Percentiles rank a stretch among this genome's conserved stretches.
These are phyloP conservation scores for Eucommia ulmoides DNA, from an alignment of 257 asterid genomes.

Conservation along the genomic window DNA sequence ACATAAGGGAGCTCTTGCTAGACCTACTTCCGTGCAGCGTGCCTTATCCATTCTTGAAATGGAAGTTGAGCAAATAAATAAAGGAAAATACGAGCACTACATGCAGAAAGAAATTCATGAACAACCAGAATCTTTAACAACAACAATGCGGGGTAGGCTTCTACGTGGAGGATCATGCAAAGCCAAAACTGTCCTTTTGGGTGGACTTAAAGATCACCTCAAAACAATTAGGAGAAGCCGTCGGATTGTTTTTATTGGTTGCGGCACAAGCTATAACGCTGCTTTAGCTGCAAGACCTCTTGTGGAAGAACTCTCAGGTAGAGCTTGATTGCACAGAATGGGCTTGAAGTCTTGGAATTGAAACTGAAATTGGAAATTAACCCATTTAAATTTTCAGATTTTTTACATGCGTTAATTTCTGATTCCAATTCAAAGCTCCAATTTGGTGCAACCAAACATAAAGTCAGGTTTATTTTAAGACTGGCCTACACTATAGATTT, in stretches of 20 bases:
- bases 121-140: constrained; percentile 87
- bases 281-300: constrained; percentile 93
- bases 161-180: constrained; percentile 87
- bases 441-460: too few relatives aligned
- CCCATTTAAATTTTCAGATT: constrained; percentile 3
- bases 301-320: constrained; percentile 95
- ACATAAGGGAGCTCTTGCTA: constrained; percentile 34
- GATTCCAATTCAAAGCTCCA: too few relatives aligned
- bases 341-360: background rate
- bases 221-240: constrained; percentile 93
- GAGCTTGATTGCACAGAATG: constrained; percentile 10
- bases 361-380: too few relatives aligned
- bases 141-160: constrained; percentile 97
- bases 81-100: constrained; percentile 90
- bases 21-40: constrained; percentile 87
- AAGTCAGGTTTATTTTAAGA: too few relatives aligned
- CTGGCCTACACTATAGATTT: too few relatives aligned
- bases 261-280: constrained; percentile 97
- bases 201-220: constrained; percentile 92
- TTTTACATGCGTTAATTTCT: too few relatives aligned
- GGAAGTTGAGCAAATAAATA: constrained; percentile 97
- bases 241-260: constrained; percentile 87
- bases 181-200: constrained; percentile 82
- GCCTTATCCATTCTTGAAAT: constrained; percentile 86
- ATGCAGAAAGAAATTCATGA: constrained; percentile 99